Conservation (phyloP, 768 basidiomycete species). For the Rhodotorula paludigena region DNA sequence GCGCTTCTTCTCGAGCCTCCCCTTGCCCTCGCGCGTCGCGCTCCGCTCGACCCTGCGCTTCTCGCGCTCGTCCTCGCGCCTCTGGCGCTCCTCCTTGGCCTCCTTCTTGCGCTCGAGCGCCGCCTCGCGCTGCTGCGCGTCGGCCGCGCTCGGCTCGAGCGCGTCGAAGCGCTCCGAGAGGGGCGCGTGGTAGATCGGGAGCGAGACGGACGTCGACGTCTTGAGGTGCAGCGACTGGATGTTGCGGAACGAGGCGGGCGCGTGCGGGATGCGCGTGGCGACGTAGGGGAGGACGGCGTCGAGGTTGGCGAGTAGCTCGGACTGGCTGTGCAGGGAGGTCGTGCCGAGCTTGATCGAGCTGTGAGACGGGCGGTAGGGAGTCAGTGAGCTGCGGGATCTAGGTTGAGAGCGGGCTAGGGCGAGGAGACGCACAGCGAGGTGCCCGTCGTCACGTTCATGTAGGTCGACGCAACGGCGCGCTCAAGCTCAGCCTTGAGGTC, state of each 20-base stretch:
- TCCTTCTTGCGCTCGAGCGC: slow-evolving; percentile 21
- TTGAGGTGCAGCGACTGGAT: slow-evolving; percentile 84
- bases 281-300: slow-evolving; percentile 70
- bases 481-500: slow-evolving; percentile 90
- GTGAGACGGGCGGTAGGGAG: slow-evolving; percentile 8
- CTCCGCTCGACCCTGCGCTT: slow-evolving; percentile 28
- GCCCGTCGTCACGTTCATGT: slow-evolving; percentile 90
- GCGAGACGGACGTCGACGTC: slow-evolving; percentile 69
- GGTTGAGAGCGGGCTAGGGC: neutral
- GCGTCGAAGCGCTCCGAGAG: slow-evolving; percentile 68
- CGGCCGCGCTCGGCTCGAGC: slow-evolving; percentile 12
- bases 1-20: slow-evolving; percentile 25
- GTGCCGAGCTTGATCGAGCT: slow-evolving; percentile 81
- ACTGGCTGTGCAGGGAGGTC: slow-evolving; percentile 60
- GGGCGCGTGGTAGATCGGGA: slow-evolving; percentile 64
- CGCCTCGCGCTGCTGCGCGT: slow-evolving; percentile 22
- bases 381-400: neutral
- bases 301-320: slow-evolving; percentile 74
- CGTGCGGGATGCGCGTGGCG: slow-evolving; percentile 59
- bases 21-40: slow-evolving; percentile 36
- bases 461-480: slow-evolving; percentile 85
- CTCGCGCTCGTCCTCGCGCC: slow-evolving; percentile 12
- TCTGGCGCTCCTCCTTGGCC: slow-evolving; percentile 23
- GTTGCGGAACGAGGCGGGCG: slow-evolving; percentile 74
- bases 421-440: slow-evolving; percentile 71